Percentiles rank a stretch among this genome's conserved stretches.
phyloP scores from a whole-genome alignment of 768 basidiomycete species.

The Phlegmacium glaucopus region DNA sequence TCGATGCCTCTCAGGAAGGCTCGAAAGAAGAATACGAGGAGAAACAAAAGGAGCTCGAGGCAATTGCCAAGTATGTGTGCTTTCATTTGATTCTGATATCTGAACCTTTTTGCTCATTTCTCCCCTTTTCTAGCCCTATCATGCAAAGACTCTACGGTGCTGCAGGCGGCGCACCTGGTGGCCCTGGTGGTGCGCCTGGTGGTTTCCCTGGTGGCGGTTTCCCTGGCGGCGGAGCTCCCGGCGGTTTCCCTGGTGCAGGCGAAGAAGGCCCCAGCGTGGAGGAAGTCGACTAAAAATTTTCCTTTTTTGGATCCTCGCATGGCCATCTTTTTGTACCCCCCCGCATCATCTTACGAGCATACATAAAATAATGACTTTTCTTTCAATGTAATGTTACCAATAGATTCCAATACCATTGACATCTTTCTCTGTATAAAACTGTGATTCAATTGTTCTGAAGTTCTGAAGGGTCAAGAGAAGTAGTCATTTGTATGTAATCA shows the following conservation, averaged over 20 bases:
- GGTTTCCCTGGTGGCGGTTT: constrained; percentile 54
- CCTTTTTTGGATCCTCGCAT: constrained; percentile 10
- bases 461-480: too few species aligned
- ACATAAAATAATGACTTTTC: constrained; percentile 19
- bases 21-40: constrained; percentile 93
- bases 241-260: constrained; percentile 59
- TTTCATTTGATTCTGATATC: not conserved
- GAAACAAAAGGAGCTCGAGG: constrained; percentile 92
- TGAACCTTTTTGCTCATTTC: constrained; percentile 5
- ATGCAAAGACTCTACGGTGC: constrained; percentile 76
- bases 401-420: constrained; percentile 9
- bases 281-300: constrained; percentile 68
- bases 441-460: too few species aligned
- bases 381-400: constrained; percentile 18
- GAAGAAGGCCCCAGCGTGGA: constrained; percentile 90
- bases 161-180: constrained; percentile 56
- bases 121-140: constrained; percentile 37
- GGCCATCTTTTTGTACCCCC: constrained; percentile 7
- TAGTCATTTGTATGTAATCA: too few species aligned
- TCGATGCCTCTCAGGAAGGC: constrained; percentile 84
- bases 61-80: constrained; percentile 59
- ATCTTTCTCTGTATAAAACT: constrained; percentile 6
- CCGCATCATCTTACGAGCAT: constrained; percentile 16
- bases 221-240: constrained; percentile 65
- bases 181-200: constrained; percentile 58